Evolutionary conservation across 208 protist species (phyloP), one percentile per base, ranked within the genome.

Genomic region (Leptomonas seymouri): DNA sequence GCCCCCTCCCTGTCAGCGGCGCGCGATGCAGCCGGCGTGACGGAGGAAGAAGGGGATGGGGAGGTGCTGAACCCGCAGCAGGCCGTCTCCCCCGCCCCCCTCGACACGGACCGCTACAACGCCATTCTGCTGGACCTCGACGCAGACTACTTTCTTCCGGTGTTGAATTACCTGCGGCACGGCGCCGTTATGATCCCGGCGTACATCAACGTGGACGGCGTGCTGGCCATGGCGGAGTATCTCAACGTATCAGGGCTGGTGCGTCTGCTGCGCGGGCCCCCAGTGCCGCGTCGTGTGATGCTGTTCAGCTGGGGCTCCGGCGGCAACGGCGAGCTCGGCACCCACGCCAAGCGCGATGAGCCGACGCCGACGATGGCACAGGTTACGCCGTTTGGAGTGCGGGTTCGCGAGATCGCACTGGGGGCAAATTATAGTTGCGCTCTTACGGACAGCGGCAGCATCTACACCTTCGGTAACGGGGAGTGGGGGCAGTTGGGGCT

Each of bases 401-500:
- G 68, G n/a, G 87, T 94, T 57, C 65, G 76, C 31, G 82, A 92
- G 44, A 78, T 97, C 7, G 84, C 89, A 9, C 78, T 97, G 18
- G 91, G 91, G 14, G 87, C 87, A 3, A 92, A 93, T 78, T 97
- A 94, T 72, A 97, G 82, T 70, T 86, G 84, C 44, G 87, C 71
- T 4, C 75, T 91, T 23, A 84, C 75, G 27, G 73, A 84, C 55
- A 58, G 58, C 28, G 89, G 89, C 20, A 75, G 85, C 48, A 80
- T 96, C 27, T 93, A 91, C 62, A 84, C 86, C 8, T 93, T 94
- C 61, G 91, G 91, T 14, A 90, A 91, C 59, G 88, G 87, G 0
- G 86, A 93, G 63, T 96, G 91, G 89, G 91, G 91, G 0, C 91
- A 96, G 71, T 77, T 96, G 15, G 91, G 91, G 16, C 73, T 96